Percentiles rank a stretch among this genome's conserved stretches.
phyloP scores from a whole-genome alignment of 1,284 basidiomycete genomes.

The Dichomitus squalens region DNA sequence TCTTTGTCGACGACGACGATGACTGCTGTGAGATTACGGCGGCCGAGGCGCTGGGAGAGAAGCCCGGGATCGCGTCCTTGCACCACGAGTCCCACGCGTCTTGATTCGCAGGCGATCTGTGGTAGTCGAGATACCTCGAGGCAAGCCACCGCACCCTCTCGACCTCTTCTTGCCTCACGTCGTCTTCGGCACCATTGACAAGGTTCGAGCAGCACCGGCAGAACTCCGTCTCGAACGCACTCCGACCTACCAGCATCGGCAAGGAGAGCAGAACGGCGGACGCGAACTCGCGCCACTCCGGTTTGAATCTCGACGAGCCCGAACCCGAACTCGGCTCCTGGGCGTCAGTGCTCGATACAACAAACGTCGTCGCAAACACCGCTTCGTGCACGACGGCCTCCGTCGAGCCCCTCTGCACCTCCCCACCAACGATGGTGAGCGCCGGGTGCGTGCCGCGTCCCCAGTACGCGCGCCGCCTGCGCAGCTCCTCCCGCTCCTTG shows the following conservation, averaged over 20 bases:
- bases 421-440: conserved; percentile 48
- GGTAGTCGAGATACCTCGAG: conserved; percentile 60
- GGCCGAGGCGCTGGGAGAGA: conserved; percentile 23
- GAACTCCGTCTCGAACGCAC: conserved; percentile 70
- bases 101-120: conserved; percentile 52
- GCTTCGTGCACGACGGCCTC: conserved; percentile 81
- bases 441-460: conserved; percentile 76
- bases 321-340: background rate
- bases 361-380: conserved; percentile 75
- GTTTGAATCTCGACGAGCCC: conserved; percentile 13
- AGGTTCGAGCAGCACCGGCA: conserved; percentile 65
- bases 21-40: conserved; percentile 26
- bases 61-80: conserved; percentile 49
- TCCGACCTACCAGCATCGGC: conserved; percentile 55
- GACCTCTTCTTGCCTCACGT: conserved; percentile 41
- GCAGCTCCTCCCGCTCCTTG: conserved; percentile 39
- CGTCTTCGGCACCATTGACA: conserved; percentile 55
- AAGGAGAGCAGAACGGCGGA: conserved; percentile 59
- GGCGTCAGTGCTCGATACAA: conserved; percentile 12
- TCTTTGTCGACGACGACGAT: conserved; percentile 47
- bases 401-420: conserved; percentile 64
- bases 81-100: conserved; percentile 63
- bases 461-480: conserved; percentile 77
- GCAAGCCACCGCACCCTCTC: conserved; percentile 63
- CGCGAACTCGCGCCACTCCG: conserved; percentile 64